Base-by-base conservation (phyloP, 2,329 filamentous ascomycete genomes). In the Alternaria gansuensis region DNA sequence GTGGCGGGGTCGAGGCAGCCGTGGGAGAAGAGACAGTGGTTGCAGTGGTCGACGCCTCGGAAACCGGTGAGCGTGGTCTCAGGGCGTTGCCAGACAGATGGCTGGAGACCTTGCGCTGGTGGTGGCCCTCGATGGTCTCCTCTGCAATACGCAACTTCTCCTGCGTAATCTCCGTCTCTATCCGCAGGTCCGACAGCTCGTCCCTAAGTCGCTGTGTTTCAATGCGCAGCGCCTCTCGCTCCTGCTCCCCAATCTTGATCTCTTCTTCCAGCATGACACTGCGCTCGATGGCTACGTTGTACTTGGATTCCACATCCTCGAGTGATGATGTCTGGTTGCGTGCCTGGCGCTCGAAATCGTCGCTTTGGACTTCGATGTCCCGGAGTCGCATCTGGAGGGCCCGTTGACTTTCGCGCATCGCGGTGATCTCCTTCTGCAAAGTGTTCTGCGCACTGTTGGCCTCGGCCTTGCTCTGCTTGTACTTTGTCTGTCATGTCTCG, bases 331-430 rank as follows among this genome's bases (percentile, higher is more conserved):
- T 93, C 28, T 94, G 97, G 78, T 97, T 95, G 69, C 95, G 89
- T 67, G 95, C 94, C 81, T 98, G 94, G 66, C 93, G 89, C 82
- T 99, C 95, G 75, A 94, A 97, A 78, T 99, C 95, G 82, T 99
- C 95, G 80, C 98, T 99, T 76, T 91, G 92, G 54, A 99, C 95
- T 79, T 99, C 95, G 69, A 94, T 97, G 77, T 99, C 95, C 67
- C 95, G 89, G 57, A 99, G 82, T 78, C 86, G 91, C 63, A 97
- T 83, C 71, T 95, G 90, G 61, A 97, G 80, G 3, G 89, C 88
- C 65, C 95, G 85, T 77, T 93, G 96, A 48, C 88, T 78, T 66
- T 99, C 93, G 73, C 95, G 90, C 70, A 99, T 84, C 8, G 86
- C 90, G 6, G 95, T 99, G 71, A 99, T 93, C 78, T 99, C 95